Base-by-base conservation (phyloP, 2,329 filamentous ascomycete species). In the Hortaea werneckii region DNA sequence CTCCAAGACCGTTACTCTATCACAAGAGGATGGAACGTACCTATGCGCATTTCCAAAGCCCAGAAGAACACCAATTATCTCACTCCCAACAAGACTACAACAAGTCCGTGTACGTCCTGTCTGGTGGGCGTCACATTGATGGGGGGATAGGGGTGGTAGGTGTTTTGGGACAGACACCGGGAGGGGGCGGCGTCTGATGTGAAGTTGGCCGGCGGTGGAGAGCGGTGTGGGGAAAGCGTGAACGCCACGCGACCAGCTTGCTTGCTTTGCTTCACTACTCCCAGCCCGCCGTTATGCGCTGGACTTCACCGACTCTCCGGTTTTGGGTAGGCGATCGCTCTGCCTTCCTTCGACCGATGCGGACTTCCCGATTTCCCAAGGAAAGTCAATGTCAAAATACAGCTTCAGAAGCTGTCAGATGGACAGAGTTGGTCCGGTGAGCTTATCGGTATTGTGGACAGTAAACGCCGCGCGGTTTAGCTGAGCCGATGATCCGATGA, bases 41-140 rank as follows among this genome's bases (percentile, higher is more conserved):
- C 52, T 58, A 58, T 58, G 52, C 51, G 54, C 58, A 60, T 60
- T 45, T 48, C 54, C 56, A 50, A 47, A 45, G 42, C 43, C 49
- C 47, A 44, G 43, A 42, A 41, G 47, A 43, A 47, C 11, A 40
- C 50, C 53, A 41, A 43, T 20, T 20, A 20, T 54, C 44, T 52
- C 50, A 50, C 41, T 28, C 42, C 45, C 45, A 45, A 47, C 43
- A 50, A 44, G 49, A 58, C 44, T 43, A 4, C 42, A 45, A 28
- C 4, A 10, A 30, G 35, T 11, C 11, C 37, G 40, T 4, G 40
- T 29, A 41, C 9, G 27, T 20, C 27, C 20, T 41, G 26, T 41
- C 10, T 9, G 34, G 20, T 20, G 20, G 39, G 30, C 40, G 48
- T 54, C 54, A 57, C 54, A 57, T 47, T 41, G 44, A 46, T 40